Evolutionary conservation across 176 grass and related monocot genomes (phyloP).

Genomic region (Bothriochloa decipiens): DNA sequence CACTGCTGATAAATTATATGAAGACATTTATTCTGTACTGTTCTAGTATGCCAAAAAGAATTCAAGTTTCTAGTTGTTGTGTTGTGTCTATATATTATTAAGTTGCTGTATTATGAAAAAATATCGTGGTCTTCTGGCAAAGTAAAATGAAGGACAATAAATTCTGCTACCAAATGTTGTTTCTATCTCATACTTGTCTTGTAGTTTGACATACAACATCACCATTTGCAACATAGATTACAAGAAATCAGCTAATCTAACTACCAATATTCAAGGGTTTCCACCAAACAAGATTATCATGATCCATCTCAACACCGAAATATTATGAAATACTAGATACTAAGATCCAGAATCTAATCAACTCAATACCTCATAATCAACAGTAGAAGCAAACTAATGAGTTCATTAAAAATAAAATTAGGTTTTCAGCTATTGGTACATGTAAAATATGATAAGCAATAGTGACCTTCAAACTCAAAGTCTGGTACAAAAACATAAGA

Average conservation of each 20-base stretch:
- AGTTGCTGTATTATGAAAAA: background rate
- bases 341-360: background rate
- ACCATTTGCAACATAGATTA: background rate
- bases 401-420: background rate
- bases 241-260: background rate
- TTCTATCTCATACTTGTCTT: background rate
- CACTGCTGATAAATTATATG: conserved; percentile 13
- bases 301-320: background rate
- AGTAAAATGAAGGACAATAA: background rate
- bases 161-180: background rate
- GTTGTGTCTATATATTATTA: background rate
- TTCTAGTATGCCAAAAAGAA: background rate
- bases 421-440: conserved; percentile 4
- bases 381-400: background rate
- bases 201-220: background rate
- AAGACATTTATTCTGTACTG: background rate
- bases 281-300: background rate
- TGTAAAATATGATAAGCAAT: conserved; percentile 10
- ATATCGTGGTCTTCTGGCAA: background rate
- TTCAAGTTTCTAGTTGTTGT: background rate
- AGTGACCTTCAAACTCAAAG: conserved; percentile 10
- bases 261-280: background rate
- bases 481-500: conserved; percentile 13
- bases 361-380: background rate
- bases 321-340: background rate